A percentile compares a stretch with the other conserved stretches of the same genome.
phyloP scores from a whole-genome alignment of 1,139 yeast genomes.

The Petasospora fabianii region DNA sequence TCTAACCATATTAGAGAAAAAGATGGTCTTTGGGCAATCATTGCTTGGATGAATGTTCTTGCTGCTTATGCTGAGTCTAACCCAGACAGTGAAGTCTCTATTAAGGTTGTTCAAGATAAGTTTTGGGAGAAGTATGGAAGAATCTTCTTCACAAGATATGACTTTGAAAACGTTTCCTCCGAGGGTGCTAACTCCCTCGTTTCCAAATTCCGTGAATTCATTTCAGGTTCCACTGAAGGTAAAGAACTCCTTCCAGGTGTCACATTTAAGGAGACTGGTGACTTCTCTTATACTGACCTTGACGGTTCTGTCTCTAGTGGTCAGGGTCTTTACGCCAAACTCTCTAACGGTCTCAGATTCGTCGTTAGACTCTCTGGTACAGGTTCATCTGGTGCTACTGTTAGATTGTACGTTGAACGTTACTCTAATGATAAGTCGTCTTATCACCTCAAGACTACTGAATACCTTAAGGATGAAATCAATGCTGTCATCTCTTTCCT shows the following conservation, averaged over 20 bases:
- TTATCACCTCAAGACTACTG: constrained; percentile 57
- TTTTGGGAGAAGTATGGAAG: constrained; percentile 96
- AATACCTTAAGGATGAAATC: constrained; percentile 63
- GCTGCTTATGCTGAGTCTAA: constrained; percentile 67
- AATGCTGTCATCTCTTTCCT: constrained; percentile 61
- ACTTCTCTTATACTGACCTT: constrained; percentile 88
- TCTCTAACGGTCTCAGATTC: constrained; percentile 78
- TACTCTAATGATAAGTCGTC: constrained; percentile 60
- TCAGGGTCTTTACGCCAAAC: constrained; percentile 87
- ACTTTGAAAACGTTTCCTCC: constrained; percentile 76
- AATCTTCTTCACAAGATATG: constrained; percentile 96
- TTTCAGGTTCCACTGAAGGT: constrained; percentile 37
- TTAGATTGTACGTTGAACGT: constrained; percentile 86
- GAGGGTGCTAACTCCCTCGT: constrained; percentile 76
- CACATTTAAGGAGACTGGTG: constrained; percentile 67
- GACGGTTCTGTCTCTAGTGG: constrained; percentile 90
- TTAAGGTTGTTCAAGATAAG: constrained; percentile 72
- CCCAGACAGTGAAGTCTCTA: constrained; percentile 60
- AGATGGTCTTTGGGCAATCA: constrained; percentile 96
- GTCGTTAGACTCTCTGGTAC: constrained; percentile 95
- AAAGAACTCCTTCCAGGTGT: constrained; percentile 37
- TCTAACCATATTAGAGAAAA: constrained; percentile 96
- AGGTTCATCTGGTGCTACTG: constrained; percentile 97
- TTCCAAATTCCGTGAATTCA: constrained; percentile 48
- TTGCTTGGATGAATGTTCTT: constrained; percentile 94